Conservation (phyloP, 192 early-diverging fungal species). For the Coemansia sp. region DNA sequence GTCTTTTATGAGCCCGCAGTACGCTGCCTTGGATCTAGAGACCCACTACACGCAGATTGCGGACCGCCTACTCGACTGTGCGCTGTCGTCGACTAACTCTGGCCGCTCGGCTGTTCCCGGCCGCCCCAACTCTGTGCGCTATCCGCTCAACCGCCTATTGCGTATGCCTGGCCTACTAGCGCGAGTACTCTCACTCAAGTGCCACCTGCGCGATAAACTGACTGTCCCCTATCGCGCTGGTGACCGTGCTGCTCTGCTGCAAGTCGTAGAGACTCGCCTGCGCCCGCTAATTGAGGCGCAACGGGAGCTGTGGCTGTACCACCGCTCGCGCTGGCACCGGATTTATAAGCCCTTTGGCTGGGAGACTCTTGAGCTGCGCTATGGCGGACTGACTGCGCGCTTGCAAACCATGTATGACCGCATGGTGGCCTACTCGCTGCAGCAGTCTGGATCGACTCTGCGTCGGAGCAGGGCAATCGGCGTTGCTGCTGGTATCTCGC, state of each 20-base stretch:
- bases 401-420: conserved; percentile 69
- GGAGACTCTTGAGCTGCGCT: conserved; percentile 81
- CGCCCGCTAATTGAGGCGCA: conserved; percentile 61
- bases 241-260: conserved; percentile 56
- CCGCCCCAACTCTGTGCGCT: conserved; percentile 20
- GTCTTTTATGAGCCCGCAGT: conserved; percentile 77
- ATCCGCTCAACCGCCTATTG: conserved; percentile 70
- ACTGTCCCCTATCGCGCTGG: conserved; percentile 60
- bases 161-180: conserved; percentile 69
- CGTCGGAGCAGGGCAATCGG: conserved; percentile 49
- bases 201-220: conserved; percentile 64
- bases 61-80: conserved; percentile 54
- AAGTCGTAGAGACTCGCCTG: conserved; percentile 59
- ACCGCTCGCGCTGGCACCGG: conserved; percentile 73
- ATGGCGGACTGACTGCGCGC: conserved; percentile 70
- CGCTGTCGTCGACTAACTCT: conserved; percentile 23
- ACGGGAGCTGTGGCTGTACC: conserved; percentile 76
- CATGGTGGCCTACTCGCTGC: conserved; percentile 57
- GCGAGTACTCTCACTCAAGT: conserved; percentile 67
- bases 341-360: conserved; percentile 85
- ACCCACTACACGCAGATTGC: conserved; percentile 62
- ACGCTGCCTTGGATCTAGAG: conserved; percentile 65
- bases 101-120: conserved; percentile 18
- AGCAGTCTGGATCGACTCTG: conserved; percentile 18
- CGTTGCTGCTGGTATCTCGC: conserved; percentile 43